These are phyloP conservation scores for Plasmodium vivax DNA, from an alignment of 169 alveolate genomes.

Conservation along the genomic window DNA sequence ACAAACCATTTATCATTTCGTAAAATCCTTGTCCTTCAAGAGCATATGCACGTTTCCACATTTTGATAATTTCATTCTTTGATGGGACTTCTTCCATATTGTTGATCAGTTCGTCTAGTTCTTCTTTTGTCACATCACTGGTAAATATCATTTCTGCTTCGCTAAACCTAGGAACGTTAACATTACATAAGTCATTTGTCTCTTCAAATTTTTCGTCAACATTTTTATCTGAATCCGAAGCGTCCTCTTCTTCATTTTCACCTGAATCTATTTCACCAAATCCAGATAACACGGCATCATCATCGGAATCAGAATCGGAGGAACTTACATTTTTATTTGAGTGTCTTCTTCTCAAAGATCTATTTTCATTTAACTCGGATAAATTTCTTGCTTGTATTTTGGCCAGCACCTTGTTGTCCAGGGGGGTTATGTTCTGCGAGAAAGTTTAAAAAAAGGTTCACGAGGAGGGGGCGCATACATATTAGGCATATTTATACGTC, in stretches of 20 bases:
- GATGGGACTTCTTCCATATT: neutral
- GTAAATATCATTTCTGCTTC: neutral
- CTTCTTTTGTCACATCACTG: neutral
- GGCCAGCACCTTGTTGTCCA: neutral
- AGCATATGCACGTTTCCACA: neutral
- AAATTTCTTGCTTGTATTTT: slow-evolving; percentile 10
- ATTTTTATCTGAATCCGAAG: neutral
- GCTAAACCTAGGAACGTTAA: neutral
- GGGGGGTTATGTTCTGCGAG: neutral
- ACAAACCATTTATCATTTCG: neutral
- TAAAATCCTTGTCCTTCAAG: neutral
- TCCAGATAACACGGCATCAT: neutral
- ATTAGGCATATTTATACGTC: neutral
- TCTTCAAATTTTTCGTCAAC: neutral
- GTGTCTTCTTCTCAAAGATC: neutral
- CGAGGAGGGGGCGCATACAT: neutral
- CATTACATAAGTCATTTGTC: neutral
- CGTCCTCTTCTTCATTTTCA: neutral
- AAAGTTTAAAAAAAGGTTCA: neutral
- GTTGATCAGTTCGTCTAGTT: neutral
- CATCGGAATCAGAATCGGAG: neutral
- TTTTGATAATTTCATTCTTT: neutral
- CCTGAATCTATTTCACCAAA: neutral
- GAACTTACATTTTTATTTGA: neutral
- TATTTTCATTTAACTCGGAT: neutral